A percentile compares a stretch with the other conserved stretches of the same genome.
Evolutionary conservation across 148 eudicot species (phyloP).

Genomic region (Tetragonia tetragonoides): DNA sequence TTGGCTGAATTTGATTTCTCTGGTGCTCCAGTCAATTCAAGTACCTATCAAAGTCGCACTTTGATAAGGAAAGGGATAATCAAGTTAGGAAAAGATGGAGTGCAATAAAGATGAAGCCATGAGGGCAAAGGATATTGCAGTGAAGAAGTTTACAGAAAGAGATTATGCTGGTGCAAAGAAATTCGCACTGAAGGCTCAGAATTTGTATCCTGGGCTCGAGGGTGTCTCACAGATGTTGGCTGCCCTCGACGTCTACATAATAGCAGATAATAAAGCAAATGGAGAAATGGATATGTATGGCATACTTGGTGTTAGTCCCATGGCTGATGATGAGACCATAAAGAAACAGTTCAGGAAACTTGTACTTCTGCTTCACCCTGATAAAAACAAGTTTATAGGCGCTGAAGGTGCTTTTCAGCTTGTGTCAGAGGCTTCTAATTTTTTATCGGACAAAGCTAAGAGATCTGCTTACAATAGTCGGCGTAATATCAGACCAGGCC

Average conservation of each 20-base stretch:
- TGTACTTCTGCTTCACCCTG: conserved; percentile 75
- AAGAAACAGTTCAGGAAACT: conserved; percentile 60
- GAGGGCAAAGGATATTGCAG: conserved; percentile 43
- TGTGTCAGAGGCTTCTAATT: conserved; percentile 60
- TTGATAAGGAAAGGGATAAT: background rate
- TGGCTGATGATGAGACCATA: conserved; percentile 62
- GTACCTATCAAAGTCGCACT: background rate
- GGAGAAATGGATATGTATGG: conserved; percentile 72
- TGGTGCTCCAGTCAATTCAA: conserved; percentile 7
- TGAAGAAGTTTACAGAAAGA: conserved; percentile 33
- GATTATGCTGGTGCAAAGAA: conserved; percentile 37
- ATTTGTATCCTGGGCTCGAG: conserved; percentile 37
- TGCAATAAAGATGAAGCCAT: conserved; percentile 52
- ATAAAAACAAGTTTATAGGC: conserved; percentile 70
- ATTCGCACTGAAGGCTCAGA: conserved; percentile 43
- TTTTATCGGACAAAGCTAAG: conserved; percentile 68
- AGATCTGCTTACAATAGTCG: conserved; percentile 63
- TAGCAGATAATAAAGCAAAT: conserved; percentile 24
- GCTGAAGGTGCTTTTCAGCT: conserved; percentile 87
- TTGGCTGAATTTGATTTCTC: background rate
- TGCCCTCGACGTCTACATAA: conserved; percentile 32
- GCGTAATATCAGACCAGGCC: conserved; percentile 41
- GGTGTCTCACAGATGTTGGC: conserved; percentile 37
- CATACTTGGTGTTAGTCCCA: conserved; percentile 56
- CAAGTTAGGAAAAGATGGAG: conserved; percentile 30